Percentiles rank a stretch among this genome's conserved stretches.
Conservation (phyloP, 1,284 basidiomycete genomes). For the Ustilago loliicola region DNA sequence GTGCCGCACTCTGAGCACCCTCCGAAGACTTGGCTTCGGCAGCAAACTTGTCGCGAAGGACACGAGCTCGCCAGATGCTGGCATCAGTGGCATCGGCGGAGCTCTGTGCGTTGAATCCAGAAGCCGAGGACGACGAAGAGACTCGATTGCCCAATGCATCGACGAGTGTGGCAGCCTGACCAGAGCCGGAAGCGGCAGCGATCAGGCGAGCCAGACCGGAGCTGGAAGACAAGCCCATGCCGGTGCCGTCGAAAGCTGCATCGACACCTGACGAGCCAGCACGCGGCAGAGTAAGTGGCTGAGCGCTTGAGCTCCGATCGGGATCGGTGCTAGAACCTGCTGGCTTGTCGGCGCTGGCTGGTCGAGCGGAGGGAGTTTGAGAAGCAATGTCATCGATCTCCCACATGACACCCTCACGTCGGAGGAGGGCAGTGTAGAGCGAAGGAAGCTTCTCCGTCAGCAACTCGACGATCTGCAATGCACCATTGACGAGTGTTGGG, state of each 20-base stretch:
- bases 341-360: constrained; percentile 81
- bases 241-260: constrained; percentile 17
- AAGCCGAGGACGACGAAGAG: constrained; percentile 24
- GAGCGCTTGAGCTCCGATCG: constrained; percentile 71
- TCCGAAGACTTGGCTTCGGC: constrained; percentile 51
- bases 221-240: constrained; percentile 23
- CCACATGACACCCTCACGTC: constrained; percentile 67
- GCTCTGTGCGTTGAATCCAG: constrained; percentile 36
- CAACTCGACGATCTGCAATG: constrained; percentile 69
- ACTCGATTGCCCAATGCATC: constrained; percentile 28
- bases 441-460: constrained; percentile 61
- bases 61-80: constrained; percentile 65
- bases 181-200: constrained; percentile 33
- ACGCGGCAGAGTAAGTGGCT: constrained; percentile 31
- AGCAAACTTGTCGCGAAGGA: constrained; percentile 56
- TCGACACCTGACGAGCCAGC: constrained; percentile 14
- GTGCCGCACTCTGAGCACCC: constrained; percentile 53
- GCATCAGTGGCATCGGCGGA: constrained; percentile 55
- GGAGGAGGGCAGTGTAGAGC: constrained; percentile 59
- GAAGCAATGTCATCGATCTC: constrained; percentile 67
- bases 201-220: constrained; percentile 45
- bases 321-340: constrained; percentile 78
- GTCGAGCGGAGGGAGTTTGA: constrained; percentile 74
- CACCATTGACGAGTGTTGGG: constrained; percentile 51
- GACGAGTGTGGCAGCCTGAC: constrained; percentile 16